Conservation (phyloP, 2,329 filamentous ascomycete species). For the Ophiocordyceps robertsii region DNA sequence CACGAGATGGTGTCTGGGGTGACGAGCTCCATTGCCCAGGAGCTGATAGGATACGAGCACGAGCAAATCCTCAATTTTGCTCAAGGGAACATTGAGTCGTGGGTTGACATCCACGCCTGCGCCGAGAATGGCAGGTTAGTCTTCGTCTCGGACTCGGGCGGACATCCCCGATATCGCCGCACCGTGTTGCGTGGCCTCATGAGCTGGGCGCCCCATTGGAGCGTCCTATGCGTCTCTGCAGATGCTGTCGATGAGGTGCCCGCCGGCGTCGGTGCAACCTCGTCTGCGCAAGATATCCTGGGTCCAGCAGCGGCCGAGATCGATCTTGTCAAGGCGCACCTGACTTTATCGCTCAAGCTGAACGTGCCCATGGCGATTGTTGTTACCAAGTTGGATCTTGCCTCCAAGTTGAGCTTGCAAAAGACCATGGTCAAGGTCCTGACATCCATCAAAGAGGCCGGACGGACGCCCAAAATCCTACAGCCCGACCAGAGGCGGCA, state of each 20-base stretch:
- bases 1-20: conserved; percentile 87
- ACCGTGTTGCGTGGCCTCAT: conserved; percentile 84
- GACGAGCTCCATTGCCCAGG: conserved; percentile 89
- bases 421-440: conserved; percentile 61
- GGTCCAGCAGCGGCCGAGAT: conserved; percentile 41
- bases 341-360: conserved; percentile 74
- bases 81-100: conserved; percentile 75
- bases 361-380: conserved; percentile 65
- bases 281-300: conserved; percentile 35
- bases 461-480: conserved; percentile 64
- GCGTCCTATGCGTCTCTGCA: conserved; percentile 73
- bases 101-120: conserved; percentile 83
- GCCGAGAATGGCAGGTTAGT: conserved; percentile 64
- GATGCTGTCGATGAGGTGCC: conserved; percentile 46
- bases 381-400: conserved; percentile 84
- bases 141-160: conserved; percentile 84
- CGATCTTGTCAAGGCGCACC: conserved; percentile 64
- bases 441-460: conserved; percentile 61
- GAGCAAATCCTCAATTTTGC: conserved; percentile 65
- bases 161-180: conserved; percentile 76
- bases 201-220: conserved; percentile 94
- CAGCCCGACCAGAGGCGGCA: conserved; percentile 34
- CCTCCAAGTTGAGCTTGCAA: conserved; percentile 57
- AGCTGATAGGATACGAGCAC: conserved; percentile 71
- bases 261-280: conserved; percentile 23